Conservation (phyloP, 2,329 filamentous ascomycete species). For the Myriosclerotinia scirpicola region DNA sequence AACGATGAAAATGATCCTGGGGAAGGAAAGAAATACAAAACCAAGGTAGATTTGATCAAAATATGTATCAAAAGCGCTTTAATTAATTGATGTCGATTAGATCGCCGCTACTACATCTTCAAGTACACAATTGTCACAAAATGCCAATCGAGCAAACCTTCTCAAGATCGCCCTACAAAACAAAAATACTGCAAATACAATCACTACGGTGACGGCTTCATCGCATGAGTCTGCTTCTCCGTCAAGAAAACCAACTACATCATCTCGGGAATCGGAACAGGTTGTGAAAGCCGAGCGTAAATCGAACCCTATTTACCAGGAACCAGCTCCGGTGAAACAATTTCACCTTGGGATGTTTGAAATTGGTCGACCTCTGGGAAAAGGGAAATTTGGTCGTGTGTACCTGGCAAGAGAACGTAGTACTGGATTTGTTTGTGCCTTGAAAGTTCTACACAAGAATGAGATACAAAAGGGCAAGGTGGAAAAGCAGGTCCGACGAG, state of each 20-base stretch:
- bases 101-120: conserved; percentile 35
- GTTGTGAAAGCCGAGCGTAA: conserved; percentile 50
- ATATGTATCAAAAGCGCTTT: background rate
- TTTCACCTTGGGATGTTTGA: conserved; percentile 77
- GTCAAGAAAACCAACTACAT: conserved; percentile 50
- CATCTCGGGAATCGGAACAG: conserved; percentile 51
- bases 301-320: conserved; percentile 54
- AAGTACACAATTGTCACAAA: conserved; percentile 47
- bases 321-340: conserved; percentile 58
- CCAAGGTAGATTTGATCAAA: conserved; percentile 62
- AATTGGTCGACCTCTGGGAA: conserved; percentile 70
- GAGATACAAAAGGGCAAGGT: conserved; percentile 66
- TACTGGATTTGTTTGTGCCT: conserved; percentile 68
- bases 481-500: conserved; percentile 70
- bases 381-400: conserved; percentile 73
- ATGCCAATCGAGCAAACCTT: conserved; percentile 71
- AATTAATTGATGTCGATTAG: conserved; percentile 42
- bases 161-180: conserved; percentile 84
- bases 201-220: conserved; percentile 66
- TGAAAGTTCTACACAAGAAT: conserved; percentile 73
- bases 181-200: conserved; percentile 66
- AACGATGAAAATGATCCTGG: conserved; percentile 79
- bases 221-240: conserved; percentile 59
- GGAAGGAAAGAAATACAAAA: conserved; percentile 61
- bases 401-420: conserved; percentile 69